Base-by-base conservation (phyloP, 352 stramenopile species). In the Globisporangium splendens region DNA sequence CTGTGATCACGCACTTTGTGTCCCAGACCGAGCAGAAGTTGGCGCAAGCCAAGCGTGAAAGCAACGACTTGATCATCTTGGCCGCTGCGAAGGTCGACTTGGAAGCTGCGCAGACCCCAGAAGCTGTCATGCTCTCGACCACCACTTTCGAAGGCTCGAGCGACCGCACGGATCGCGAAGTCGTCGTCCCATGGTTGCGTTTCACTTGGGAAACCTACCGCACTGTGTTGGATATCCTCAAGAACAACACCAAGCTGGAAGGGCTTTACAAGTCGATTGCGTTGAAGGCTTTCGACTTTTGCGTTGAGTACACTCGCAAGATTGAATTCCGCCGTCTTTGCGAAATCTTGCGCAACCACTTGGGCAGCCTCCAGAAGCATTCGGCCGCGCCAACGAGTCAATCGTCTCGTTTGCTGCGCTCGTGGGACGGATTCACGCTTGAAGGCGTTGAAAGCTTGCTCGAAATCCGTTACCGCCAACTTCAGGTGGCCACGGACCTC, bases 201-300 rank as follows among this genome's bases (percentile, higher is more conserved):
- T 99, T 99, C 69, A 89, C 98, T 59, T 99, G 97, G 96, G 97
- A 99, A 70, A 97, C 91, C 18, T 99, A 99, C 83, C 86, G 97
- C 47, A 97, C 94, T 41, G 91, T 99, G 38, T 75, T 99, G 17
- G 97, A 99, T 68, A 98, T 99, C 60, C 75, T 99, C 18, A 96
- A 97, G 70, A 95, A 81, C 68, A 98, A 98, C 70, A 95, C 89
- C 31, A 99, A 99, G 70, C 73, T 91, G 13, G 83, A 93, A 62
- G 58, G 63, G 11, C 66, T 93, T 3, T 93, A 93, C 76, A 90
- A 90, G 66, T 63, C 62, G 46, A 88, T 88, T 41, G 89, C 69
- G 63, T 59, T 92, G 57, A 81, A 90, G 68, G 86, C 87, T 2
- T 95, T 94, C 58, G 78, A 77, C 66, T 96, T 93, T 55, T 93